These are phyloP conservation scores for Saccharomyces pastorianus DNA, from an alignment of 1,139 yeast genomes.

Conservation along the genomic window DNA sequence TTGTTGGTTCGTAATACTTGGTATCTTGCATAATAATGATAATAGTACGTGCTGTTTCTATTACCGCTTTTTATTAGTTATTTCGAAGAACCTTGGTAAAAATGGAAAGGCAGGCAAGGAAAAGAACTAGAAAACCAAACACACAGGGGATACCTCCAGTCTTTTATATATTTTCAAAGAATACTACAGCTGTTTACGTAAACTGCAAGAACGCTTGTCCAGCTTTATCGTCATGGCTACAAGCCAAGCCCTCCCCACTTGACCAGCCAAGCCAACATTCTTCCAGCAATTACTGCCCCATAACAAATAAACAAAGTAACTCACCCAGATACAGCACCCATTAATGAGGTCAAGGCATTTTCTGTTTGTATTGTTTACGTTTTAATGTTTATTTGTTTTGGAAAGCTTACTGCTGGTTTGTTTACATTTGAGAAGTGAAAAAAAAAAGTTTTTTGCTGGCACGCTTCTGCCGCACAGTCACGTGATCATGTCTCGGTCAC, in stretches of 20 bases:
- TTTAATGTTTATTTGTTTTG: not conserved
- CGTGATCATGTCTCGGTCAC: not conserved
- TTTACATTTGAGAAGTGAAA: not conserved
- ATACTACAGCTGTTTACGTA: not conserved
- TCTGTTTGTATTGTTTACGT: not conserved
- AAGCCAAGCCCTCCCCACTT: not conserved
- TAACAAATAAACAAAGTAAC: too few species aligned
- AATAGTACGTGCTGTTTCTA: not conserved
- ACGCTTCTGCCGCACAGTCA: not conserved
- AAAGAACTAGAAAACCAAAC: not conserved
- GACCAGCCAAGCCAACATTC: not conserved
- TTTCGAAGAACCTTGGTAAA: too few species aligned
- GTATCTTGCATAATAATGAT: not conserved
- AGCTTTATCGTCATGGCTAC: not conserved
- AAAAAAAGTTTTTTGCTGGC: not conserved
- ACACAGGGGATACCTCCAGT: too few species aligned
- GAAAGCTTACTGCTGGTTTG: not conserved
- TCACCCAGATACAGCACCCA: not conserved
- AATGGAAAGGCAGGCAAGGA: not conserved
- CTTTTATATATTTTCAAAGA: not conserved
- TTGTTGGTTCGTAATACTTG: slow-evolving; percentile 20
- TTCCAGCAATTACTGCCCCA: not conserved
- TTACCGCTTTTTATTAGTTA: not conserved
- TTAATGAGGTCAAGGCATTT: not conserved
- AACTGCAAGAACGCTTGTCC: not conserved